phyloP scores from a whole-genome alignment of 139 green algal genomes.

The Deuterostichococcus epilithicus region DNA sequence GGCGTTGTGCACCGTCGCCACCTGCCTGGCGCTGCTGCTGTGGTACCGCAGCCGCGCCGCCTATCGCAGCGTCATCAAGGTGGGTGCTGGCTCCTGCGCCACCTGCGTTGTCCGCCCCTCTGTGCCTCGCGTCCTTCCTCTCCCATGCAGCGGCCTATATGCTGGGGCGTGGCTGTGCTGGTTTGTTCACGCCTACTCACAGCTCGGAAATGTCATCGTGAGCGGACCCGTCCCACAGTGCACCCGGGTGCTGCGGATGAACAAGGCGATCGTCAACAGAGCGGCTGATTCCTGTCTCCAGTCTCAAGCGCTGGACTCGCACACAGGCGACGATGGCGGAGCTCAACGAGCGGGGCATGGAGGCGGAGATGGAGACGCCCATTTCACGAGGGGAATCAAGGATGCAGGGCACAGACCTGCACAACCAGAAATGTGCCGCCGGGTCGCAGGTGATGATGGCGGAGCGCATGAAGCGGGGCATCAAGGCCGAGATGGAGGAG shows the following conservation, averaged over 20 bases:
- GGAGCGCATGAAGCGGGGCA: background rate
- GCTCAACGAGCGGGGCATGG: background rate
- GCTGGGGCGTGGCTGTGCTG: too few species aligned
- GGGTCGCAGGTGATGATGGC: background rate
- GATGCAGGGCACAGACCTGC: background rate
- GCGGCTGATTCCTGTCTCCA: too few species aligned
- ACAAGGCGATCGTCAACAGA: too few species aligned
- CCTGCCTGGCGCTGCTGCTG: slow-evolving; percentile 1
- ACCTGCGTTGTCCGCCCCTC: too few species aligned
- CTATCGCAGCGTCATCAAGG: slow-evolving; percentile 17
- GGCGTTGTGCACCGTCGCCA: slow-evolving; percentile 6
- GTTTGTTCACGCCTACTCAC: too few species aligned
- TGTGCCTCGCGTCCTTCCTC: too few species aligned
- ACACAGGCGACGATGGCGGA: background rate
- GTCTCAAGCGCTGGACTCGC: too few species aligned
- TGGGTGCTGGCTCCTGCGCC: too few species aligned
- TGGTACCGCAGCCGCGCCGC: slow-evolving; percentile 2
- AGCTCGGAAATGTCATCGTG: too few species aligned
- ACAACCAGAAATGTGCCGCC: background rate
- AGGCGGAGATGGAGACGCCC: background rate
- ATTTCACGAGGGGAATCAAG: background rate
- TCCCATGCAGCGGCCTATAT: too few species aligned
- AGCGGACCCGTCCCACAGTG: too few species aligned
- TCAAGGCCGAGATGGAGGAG: slow-evolving; percentile 9
- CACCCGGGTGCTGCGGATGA: too few species aligned